Conservation (phyloP, 139 green algal genomes). For the Gonium pectorale region DNA sequence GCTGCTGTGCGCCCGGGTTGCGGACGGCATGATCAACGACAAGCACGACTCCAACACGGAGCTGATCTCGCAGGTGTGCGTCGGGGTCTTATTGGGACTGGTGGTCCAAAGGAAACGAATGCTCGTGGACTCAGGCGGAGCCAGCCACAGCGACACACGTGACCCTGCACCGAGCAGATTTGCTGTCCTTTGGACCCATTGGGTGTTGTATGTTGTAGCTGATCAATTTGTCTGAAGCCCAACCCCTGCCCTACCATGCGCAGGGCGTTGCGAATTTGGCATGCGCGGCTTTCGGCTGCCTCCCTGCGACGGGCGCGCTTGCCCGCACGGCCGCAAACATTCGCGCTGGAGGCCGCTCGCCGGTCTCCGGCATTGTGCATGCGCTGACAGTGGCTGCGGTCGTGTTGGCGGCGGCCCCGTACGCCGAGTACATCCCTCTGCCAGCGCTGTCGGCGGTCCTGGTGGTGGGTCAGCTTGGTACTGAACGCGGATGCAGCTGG, state of each 20-base stretch:
- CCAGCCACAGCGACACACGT: too few species aligned
- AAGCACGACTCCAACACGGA: constrained; percentile 55
- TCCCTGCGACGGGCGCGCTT: constrained; percentile 53
- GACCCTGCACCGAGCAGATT: too few species aligned
- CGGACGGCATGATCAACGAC: constrained; percentile 51
- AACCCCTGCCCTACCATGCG: too few species aligned
- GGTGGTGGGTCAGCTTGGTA: too few species aligned
- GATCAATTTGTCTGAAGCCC: too few species aligned
- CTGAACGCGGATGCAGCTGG: too few species aligned
- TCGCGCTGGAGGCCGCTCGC: constrained; percentile 43
- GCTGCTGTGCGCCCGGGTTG: constrained; percentile 52
- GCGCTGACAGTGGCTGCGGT: constrained; percentile 33
- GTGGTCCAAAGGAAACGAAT: too few species aligned
- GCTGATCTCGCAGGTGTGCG: constrained; percentile 43
- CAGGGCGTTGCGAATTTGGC: constrained; percentile 50
- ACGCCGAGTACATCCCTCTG: constrained; percentile 46
- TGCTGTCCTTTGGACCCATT: too few species aligned
- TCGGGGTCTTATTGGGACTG: too few species aligned
- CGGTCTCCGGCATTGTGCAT: constrained; percentile 47
- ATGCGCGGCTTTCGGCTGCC: constrained; percentile 45
- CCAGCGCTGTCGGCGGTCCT: constrained; percentile 46
- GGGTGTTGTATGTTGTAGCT: too few species aligned
- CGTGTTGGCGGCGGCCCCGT: constrained; percentile 15
- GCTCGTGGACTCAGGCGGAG: too few species aligned
- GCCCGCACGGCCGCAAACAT: constrained; percentile 54